Conservation (phyloP, 768 basidiomycete species). For the Russula griseocarnosa region DNA sequence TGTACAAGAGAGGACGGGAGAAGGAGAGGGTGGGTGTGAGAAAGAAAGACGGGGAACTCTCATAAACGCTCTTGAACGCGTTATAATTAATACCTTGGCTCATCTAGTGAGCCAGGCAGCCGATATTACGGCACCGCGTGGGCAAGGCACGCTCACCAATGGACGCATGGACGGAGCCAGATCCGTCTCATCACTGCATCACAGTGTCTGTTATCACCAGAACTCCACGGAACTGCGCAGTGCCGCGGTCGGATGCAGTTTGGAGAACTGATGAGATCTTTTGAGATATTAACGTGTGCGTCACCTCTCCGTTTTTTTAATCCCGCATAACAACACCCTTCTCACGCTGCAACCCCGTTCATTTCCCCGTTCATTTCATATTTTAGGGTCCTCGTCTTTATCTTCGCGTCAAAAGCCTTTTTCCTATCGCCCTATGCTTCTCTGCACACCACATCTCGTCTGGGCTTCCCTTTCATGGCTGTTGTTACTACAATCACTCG, state of each 20-base stretch:
- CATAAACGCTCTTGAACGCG: no score
- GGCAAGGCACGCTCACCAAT: neutral
- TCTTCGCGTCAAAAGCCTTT: neutral
- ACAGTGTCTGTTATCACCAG: no score
- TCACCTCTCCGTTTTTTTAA: neutral
- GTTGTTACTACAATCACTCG: no score
- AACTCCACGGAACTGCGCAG: neutral
- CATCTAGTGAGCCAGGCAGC: neutral
- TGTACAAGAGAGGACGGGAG: neutral
- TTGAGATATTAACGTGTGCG: neutral
- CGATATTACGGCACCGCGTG: neutral
- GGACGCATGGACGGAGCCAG: no score
- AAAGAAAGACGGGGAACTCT: neutral
- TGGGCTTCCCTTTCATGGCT: no score
- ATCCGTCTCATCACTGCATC: no score
- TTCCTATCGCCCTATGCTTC: no score
- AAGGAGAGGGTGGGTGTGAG: neutral
- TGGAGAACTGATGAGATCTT: no score
- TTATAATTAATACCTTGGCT: no score
- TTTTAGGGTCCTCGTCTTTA: neutral
- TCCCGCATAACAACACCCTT: neutral
- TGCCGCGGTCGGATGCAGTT: neutral
- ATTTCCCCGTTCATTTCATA: neutral
- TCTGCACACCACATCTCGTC: no score
- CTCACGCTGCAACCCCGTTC: neutral